These are phyloP conservation scores for Penicillium olsonii DNA, from an alignment of 2,329 filamentous ascomycete species.

Conservation along the genomic window DNA sequence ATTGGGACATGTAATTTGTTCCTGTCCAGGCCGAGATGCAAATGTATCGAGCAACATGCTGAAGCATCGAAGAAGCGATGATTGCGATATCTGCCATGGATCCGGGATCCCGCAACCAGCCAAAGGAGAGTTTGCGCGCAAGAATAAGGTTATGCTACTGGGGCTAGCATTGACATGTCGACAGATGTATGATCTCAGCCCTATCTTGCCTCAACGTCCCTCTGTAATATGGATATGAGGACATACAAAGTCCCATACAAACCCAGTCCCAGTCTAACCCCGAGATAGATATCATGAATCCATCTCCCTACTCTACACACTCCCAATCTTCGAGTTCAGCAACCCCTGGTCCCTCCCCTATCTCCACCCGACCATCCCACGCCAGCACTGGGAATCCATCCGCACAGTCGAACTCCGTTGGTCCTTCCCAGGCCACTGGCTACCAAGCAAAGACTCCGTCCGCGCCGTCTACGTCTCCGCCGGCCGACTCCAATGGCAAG, in stretches of 20 bases:
- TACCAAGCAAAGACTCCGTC: slow-evolving; percentile 43
- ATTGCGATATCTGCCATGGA: slow-evolving; percentile 38
- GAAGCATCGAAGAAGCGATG: not conserved
- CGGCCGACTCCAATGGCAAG: slow-evolving; percentile 39
- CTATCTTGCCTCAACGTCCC: not conserved
- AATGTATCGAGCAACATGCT: too few relatives aligned
- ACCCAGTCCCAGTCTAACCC: not conserved
- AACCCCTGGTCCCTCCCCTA: slow-evolving; percentile 44
- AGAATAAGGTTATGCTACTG: slow-evolving; percentile 21
- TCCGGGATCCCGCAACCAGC: slow-evolving; percentile 29
- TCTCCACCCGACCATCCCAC: slow-evolving; percentile 36
- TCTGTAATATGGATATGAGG: not conserved
- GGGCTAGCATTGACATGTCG: slow-evolving; percentile 36
- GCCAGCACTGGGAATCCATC: slow-evolving; percentile 32
- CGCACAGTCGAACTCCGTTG: slow-evolving; percentile 39
- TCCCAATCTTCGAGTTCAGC: slow-evolving; percentile 41
- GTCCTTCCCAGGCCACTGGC: slow-evolving; percentile 44
- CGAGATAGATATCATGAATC: slow-evolving; percentile 37
- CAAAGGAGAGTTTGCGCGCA: slow-evolving; percentile 16
- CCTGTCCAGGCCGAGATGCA: too few relatives aligned
- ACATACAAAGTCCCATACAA: not conserved
- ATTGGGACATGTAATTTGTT: slow-evolving; percentile 37
- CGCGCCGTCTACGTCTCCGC: slow-evolving; percentile 41
- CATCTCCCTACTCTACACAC: slow-evolving; percentile 36
- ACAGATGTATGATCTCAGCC: slow-evolving; percentile 33